Evolutionary conservation across 225 moss, liverwort and hornwort genomes (phyloP), one percentile per base, ranked within the genome.

Genomic region (Marchantia polymorpha): DNA sequence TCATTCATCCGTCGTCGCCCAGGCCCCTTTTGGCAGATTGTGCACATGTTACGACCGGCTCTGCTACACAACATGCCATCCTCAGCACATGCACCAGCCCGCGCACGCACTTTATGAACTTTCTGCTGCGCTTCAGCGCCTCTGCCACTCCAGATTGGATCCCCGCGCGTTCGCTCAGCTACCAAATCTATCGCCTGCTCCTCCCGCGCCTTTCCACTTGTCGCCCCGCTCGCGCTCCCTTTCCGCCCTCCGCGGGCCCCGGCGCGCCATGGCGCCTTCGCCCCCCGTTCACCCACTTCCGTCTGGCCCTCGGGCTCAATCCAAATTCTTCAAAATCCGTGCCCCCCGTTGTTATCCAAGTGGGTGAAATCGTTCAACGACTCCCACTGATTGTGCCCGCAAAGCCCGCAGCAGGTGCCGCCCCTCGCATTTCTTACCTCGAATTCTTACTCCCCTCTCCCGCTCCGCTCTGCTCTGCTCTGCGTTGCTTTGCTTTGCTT

Each of bases 11-110:
- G 52, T 46, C n/a, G 51, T 72, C 19, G 71, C 20, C 50, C 9
- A 49, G 50, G 0, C 22, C 47, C 5, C 72, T 72, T 72, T 72
- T 23, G 50, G 23, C 50, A 23, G 51, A 72, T 72, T 72, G 72
- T 72, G 72, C 72, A 72, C 72, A 52, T 72, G 72, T 20, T 51
- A 51, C 23, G 15, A 30, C 46, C 12, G 72, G 72, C 52, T 69
- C 72, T 30, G 15, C 68, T 72, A 12, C 72, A 10, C 22, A 72
- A 72, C 72, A 72, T 52, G 23, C 69, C 72, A 72, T 52, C 22
- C 71, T 19, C 71, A 49, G 71, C 71, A 50, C 71, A 51, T 52
- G 72, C 19, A 72, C 25, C 46, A 16, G 46, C 29, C 69, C 7
- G 17, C 47, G 46, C 19, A 13, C 46, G 27, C 27, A 7, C 31